These are phyloP conservation scores for Venturia carpophila DNA, from an alignment of 2,329 filamentous ascomycete species.

Conservation along the genomic window DNA sequence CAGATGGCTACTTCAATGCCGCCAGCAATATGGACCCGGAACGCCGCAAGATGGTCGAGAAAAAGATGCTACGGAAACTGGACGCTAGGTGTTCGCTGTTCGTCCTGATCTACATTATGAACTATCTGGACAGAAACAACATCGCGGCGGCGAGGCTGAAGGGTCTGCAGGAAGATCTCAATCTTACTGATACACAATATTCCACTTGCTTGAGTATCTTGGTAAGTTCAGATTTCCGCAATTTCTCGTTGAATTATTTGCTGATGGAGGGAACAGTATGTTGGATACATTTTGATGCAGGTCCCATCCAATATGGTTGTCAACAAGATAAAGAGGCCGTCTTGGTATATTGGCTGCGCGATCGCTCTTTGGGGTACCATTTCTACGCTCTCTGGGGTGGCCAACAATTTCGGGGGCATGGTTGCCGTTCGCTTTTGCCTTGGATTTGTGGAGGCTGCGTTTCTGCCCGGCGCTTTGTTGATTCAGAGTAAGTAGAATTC, in stretches of 20 bases:
- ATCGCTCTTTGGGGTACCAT: constrained; percentile 32
- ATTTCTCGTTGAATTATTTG: constrained; percentile 36
- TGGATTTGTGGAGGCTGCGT: constrained; percentile 39
- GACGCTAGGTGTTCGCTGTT: constrained; percentile 28
- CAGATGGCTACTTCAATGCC: constrained; percentile 2
- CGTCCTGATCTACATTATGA: constrained; percentile 32
- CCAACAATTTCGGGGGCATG: constrained; percentile 30
- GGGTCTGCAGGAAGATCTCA: constrained; percentile 43
- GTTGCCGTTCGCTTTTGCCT: constrained; percentile 33
- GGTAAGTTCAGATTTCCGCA: not conserved
- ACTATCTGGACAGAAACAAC: constrained; percentile 53
- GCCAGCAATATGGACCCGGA: constrained; percentile 25
- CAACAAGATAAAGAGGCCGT: constrained; percentile 29
- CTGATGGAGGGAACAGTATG: constrained; percentile 40
- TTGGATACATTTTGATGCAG: constrained; percentile 45
- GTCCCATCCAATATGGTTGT: constrained; percentile 33
- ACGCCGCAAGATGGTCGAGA: constrained; percentile 28
- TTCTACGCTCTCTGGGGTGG: constrained; percentile 28
- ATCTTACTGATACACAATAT: constrained; percentile 51
- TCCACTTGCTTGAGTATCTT: constrained; percentile 42
- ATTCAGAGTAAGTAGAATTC: constrained; percentile 23
- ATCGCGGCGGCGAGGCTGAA: constrained; percentile 56
- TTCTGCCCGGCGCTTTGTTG: constrained; percentile 29
- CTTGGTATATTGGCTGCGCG: constrained; percentile 26
- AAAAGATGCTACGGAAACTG: constrained; percentile 30